Percentiles rank a stretch among this genome's conserved stretches.
phyloP scores from a whole-genome alignment of 371 early-diverging fungal species.

The Apophysomyces trapeziformis region DNA sequence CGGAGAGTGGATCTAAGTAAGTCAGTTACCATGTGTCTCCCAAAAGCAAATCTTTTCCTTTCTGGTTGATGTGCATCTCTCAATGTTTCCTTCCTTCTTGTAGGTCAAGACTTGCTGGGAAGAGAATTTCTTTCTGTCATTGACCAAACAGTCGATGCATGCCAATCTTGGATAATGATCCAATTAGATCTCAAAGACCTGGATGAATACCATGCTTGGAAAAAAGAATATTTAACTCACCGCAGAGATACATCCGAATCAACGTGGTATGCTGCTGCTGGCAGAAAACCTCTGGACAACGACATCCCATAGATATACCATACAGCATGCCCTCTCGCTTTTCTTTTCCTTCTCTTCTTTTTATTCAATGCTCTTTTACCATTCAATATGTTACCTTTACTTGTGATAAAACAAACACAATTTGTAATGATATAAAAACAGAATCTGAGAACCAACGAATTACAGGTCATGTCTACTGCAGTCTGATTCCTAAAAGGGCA shows the following conservation, averaged over 20 bases:
- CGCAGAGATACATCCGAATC: background rate
- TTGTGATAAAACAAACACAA: too few species aligned
- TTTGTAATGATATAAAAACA: too few species aligned
- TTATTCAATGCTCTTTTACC: too few species aligned
- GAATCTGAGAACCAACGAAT: too few species aligned
- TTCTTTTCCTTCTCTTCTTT: background rate
- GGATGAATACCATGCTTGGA: background rate
- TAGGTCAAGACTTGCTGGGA: background rate
- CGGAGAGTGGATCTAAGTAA: background rate
- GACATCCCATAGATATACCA: background rate
- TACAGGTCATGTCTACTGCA: too few species aligned
- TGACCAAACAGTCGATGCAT: conserved; percentile 1
- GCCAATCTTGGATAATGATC: background rate
- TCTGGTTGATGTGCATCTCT: too few species aligned
- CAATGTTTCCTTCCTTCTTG: too few species aligned
- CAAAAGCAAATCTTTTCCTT: background rate
- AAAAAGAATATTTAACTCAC: background rate
- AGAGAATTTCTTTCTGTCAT: conserved; percentile 7
- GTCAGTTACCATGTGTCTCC: background rate
- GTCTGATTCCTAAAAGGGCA: too few species aligned
- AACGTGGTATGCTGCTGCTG: conserved; percentile 7
- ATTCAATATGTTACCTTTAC: too few species aligned
- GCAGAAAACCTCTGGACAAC: conserved; percentile 1
- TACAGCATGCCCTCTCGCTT: background rate
- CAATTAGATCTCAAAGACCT: background rate